Evolutionary conservation across 2,329 filamentous ascomycete genomes (phyloP), one percentile per base, ranked within the genome.

Genomic region (Drechslerella stenobrocha): DNA sequence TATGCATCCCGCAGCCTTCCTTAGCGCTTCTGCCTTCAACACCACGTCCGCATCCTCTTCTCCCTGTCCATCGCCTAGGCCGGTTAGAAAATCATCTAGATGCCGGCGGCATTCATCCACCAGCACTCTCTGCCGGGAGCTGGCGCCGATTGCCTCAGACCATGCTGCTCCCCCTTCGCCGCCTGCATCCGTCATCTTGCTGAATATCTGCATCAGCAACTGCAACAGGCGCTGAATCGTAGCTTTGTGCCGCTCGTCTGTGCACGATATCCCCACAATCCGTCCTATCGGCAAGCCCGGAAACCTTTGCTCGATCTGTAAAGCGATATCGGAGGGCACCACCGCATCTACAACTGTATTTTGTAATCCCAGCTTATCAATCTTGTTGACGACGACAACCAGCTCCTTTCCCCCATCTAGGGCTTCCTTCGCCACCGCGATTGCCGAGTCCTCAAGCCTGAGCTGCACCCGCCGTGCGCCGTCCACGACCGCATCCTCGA

Each of bases 71-170:
- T 71, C 5, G 73, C 72, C 46, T 75, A 74, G 11, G 85, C 83
- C 73, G 86, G 83, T 7, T 69, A 92, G 77, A 75, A 96, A 98
- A 20, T 84, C 82, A 48, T 87, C 81, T 0, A 98, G 81, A 74
- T 90, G 84, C 32, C 76, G 75, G 9, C 87, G 80, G 75, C 92
- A 96, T 74, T 85, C 81, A 50, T 84, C 81, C 46, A 98, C 81
- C 52, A 96, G 84, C 75, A 90, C 83, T 52, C 88, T 83, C 79
- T 98, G 93, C 63, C 93, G 86, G 76, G 92, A 89, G 15, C 89
- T 96, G 34, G 96, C 91, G 58, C 91, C 91, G 2, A 96, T 82
- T 2, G 93, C 87, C 73, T 95, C 89, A 77, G 90, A 84, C 79
- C 89, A 85, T 85, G 82, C 74, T 92, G 76, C 74, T 3, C 79